Evolutionary conservation across 2,329 filamentous ascomycete species (phyloP).

Genomic region (Colletotrichum lindemuthianum): DNA sequence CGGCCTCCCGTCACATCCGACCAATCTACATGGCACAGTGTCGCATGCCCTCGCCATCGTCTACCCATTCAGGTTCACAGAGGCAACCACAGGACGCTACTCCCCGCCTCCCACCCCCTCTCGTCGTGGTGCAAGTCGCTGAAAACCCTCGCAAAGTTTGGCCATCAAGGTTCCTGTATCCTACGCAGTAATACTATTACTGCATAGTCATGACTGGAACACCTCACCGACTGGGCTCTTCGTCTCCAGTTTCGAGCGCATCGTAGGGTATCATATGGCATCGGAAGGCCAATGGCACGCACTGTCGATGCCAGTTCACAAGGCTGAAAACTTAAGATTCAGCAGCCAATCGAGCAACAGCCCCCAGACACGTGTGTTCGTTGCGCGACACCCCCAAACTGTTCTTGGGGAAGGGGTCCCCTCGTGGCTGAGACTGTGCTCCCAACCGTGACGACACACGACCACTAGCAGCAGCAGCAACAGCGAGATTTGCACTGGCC

Average conservation of each 20-base stretch:
- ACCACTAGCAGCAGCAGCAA: too few species aligned
- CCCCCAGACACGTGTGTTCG: conserved; percentile 24
- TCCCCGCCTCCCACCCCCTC: conserved; percentile 2
- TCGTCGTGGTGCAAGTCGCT: conserved; percentile 4
- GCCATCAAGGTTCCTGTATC: conserved; percentile 26
- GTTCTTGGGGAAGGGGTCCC: background rate
- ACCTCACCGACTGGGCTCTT: background rate
- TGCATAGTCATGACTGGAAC: conserved; percentile 3
- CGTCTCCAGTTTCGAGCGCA: conserved; percentile 12
- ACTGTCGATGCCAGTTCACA: conserved; percentile 17
- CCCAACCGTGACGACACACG: background rate
- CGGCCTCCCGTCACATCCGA: conserved; percentile 1
- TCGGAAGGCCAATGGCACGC: conserved; percentile 10
- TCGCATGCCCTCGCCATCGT: conserved; percentile 7
- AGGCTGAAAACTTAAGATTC: conserved; percentile 21
- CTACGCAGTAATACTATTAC: too few species aligned
- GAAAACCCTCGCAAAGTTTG: conserved; percentile 7
- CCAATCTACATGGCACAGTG: background rate
- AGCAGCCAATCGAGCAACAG: conserved; percentile 31
- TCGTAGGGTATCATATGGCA: too few species aligned
- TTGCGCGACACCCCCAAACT: conserved; percentile 4
- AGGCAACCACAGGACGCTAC: background rate
- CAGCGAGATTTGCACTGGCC: background rate
- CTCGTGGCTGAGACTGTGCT: conserved; percentile 17
- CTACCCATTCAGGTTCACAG: background rate